Conservation (phyloP, 2,329 filamentous ascomycete genomes). For the Ascochyta lentis region DNA sequence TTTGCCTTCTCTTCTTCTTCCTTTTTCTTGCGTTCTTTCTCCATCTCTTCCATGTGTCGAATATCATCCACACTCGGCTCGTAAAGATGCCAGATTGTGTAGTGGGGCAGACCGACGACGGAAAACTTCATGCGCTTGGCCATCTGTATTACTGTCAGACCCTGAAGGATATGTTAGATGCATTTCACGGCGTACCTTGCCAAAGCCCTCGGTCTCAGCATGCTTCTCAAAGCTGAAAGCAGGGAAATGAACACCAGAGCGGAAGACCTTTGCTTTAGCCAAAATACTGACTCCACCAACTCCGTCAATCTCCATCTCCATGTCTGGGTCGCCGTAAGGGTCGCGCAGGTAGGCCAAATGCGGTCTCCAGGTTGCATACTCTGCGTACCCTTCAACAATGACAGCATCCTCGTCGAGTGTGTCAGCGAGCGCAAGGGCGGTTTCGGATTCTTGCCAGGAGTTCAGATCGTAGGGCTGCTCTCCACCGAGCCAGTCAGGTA, state of each 20-base stretch:
- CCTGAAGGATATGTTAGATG: not conserved
- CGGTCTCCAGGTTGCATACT: constrained; percentile 97
- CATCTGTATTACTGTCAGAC: constrained; percentile 70
- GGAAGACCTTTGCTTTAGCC: constrained; percentile 94
- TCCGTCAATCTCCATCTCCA: constrained; percentile 99
- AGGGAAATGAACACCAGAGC: constrained; percentile 94
- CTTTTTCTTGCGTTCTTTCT: constrained; percentile 78
- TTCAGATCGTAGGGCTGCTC: constrained; percentile 99
- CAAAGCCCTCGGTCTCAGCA: constrained; percentile 97
- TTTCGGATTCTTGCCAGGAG: constrained; percentile 99
- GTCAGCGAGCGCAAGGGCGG: constrained; percentile 88
- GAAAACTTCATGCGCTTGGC: constrained; percentile 95
- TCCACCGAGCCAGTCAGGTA: constrained; percentile 97
- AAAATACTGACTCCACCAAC: constrained; percentile 97
- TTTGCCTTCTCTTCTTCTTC: constrained; percentile 82
- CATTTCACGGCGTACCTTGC: constrained; percentile 72
- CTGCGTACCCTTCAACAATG: constrained; percentile 97
- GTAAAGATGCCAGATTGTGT: constrained; percentile 99
- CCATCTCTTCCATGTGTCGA: constrained; percentile 99
- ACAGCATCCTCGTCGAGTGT: constrained; percentile 97
- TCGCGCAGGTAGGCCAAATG: constrained; percentile 96
- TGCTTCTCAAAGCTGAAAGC: constrained; percentile 99
- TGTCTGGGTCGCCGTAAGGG: constrained; percentile 95
- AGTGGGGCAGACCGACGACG: constrained; percentile 93
- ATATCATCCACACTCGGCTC: constrained; percentile 98